Conservation (phyloP, 176 grass and related monocot genomes). For the Eleusine coracana region DNA sequence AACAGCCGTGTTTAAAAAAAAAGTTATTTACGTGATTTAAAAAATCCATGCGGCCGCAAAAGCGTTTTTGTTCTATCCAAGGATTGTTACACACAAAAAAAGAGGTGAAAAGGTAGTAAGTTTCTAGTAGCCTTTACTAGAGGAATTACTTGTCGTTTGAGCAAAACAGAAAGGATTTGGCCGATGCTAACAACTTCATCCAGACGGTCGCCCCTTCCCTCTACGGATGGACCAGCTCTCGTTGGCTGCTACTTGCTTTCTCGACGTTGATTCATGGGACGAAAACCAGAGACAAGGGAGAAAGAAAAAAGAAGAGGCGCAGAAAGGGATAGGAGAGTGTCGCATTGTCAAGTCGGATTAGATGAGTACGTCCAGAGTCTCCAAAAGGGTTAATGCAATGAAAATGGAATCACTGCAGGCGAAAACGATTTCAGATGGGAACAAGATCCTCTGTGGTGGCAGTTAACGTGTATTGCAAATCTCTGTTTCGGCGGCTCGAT, state of each 20-base stretch:
- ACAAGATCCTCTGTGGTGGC: background rate
- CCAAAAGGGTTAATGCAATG: conserved; percentile 15
- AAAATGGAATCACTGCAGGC: conserved; percentile 10
- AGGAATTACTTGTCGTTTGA: conserved; percentile 18
- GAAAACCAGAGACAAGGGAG: background rate
- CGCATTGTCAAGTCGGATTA: background rate
- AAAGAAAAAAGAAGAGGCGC: too few relatives aligned
- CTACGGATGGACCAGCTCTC: too few relatives aligned
- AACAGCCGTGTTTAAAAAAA: background rate
- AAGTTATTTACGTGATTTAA: too few relatives aligned
- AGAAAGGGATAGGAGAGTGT: background rate
- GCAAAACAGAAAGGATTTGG: background rate
- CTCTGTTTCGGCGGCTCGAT: too few relatives aligned
- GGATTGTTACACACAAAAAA: too few relatives aligned
- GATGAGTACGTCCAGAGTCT: background rate
- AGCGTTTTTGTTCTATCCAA: too few relatives aligned
- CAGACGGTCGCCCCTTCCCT: background rate
- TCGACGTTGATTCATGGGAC: conserved; percentile 3
- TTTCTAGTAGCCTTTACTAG: too few relatives aligned
- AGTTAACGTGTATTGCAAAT: too few relatives aligned
- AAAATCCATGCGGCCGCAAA: too few relatives aligned
- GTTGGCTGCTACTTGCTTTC: background rate
- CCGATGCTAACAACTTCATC: background rate
- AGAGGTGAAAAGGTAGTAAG: too few relatives aligned
- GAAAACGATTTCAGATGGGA: conserved; percentile 29